phyloP scores from a whole-genome alignment of 2,329 filamentous ascomycete species.

The Stagonosporopsis vannaccii region DNA sequence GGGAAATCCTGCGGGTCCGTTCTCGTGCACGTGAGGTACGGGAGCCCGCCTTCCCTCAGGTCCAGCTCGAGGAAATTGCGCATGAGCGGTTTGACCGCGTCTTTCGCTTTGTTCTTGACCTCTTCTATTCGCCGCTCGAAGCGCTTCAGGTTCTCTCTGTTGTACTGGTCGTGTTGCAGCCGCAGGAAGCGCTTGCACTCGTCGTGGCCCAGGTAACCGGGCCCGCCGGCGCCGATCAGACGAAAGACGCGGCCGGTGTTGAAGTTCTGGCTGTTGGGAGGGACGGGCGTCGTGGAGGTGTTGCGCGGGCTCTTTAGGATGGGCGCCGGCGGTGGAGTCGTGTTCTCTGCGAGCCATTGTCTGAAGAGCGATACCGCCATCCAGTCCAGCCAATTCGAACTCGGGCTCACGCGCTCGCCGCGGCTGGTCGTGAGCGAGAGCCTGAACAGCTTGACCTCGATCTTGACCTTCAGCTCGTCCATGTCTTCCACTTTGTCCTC shows the following conservation, averaged over 20 bases:
- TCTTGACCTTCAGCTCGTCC: constrained; percentile 78
- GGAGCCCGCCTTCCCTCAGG: constrained; percentile 61
- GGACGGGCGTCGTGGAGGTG: constrained; percentile 25
- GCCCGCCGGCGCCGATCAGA: constrained; percentile 70
- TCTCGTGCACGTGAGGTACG: constrained; percentile 71
- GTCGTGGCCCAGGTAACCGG: constrained; percentile 78
- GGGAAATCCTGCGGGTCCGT: constrained; percentile 69
- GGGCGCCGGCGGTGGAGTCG: constrained; percentile 70
- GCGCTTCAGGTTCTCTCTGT: constrained; percentile 80
- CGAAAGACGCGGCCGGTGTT: constrained; percentile 78
- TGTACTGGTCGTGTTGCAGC: constrained; percentile 81
- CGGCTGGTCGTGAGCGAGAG: constrained; percentile 78
- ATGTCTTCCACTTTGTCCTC: constrained; percentile 95
- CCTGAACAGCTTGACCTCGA: constrained; percentile 83
- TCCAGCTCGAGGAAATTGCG: constrained; percentile 85
- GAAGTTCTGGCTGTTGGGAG: constrained; percentile 48
- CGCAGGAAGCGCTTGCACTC: constrained; percentile 92
- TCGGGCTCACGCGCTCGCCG: constrained; percentile 82
- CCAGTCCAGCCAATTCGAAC: constrained; percentile 87
- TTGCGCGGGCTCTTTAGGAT: constrained; percentile 53
- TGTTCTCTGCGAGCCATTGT: constrained; percentile 93
- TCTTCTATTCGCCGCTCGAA: constrained; percentile 91
- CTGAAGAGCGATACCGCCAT: constrained; percentile 85
- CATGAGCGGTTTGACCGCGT: constrained; percentile 85
- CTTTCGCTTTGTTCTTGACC: constrained; percentile 81